Percentiles rank a stretch among this genome's conserved stretches.
phyloP scores from a whole-genome alignment of 257 asterid species.

The Fraxinus cuspidata region DNA sequence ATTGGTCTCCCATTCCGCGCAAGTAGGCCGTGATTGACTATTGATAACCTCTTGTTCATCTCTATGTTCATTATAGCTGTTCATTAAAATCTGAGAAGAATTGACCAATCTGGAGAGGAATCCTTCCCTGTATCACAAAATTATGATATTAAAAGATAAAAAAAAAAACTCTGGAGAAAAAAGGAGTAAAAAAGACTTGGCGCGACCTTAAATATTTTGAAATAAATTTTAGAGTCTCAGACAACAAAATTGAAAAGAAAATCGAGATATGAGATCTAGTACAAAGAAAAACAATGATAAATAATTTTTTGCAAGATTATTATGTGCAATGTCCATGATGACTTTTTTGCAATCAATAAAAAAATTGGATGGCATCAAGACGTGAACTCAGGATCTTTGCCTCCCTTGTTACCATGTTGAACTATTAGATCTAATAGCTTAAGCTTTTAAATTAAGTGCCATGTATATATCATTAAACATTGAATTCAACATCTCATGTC shows the following conservation, averaged over 20 bases:
- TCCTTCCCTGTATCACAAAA: conserved; percentile 65
- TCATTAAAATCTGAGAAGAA: conserved; percentile 35
- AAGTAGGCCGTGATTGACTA: conserved; percentile 36
- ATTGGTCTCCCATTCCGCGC: conserved; percentile 38
- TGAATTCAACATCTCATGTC: not conserved
- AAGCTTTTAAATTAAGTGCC: too few relatives aligned
- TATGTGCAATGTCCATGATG: too few relatives aligned
- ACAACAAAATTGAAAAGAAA: not conserved
- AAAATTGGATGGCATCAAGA: too few relatives aligned
- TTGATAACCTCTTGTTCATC: conserved; percentile 25
- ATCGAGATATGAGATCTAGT: not conserved
- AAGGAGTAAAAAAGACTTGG: conserved; percentile 3
- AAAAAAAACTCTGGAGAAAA: not conserved
- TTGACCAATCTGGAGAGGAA: conserved; percentile 67
- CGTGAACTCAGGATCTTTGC: too few relatives aligned
- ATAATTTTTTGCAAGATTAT: not conserved
- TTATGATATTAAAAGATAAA: not conserved
- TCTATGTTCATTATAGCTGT: conserved; percentile 19
- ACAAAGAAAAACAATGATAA: not conserved
- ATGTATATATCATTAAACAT: too few relatives aligned
- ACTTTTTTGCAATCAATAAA: too few relatives aligned
- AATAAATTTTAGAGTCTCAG: not conserved
- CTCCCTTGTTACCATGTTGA: too few relatives aligned
- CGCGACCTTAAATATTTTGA: not conserved
- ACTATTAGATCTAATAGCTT: too few relatives aligned